phyloP scores from a whole-genome alignment of 495 filamentous ascomycete species.

The Neurospora sp. region DNA sequence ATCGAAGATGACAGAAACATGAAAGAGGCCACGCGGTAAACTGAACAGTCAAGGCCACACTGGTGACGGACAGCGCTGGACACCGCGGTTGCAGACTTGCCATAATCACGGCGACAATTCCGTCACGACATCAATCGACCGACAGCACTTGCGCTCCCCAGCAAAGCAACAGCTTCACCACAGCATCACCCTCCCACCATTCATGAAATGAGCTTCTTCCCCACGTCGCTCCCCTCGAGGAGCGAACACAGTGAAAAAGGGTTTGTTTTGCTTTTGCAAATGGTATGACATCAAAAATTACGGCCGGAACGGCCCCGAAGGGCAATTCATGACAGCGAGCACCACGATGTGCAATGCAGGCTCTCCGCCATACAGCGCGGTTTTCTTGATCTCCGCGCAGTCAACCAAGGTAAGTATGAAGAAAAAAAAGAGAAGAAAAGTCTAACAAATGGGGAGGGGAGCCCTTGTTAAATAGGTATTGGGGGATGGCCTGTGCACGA shows the following conservation, averaged over 20 bases:
- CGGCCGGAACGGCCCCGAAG: conserved; percentile 18
- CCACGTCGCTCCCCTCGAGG: neutral
- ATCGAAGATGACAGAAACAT: too few relatives aligned
- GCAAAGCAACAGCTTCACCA: too few relatives aligned
- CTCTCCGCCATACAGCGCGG: conserved; percentile 11
- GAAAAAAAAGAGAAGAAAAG: conserved; percentile 13
- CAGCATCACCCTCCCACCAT: too few relatives aligned
- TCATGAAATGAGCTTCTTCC: too few relatives aligned
- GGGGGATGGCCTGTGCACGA: conserved; percentile 5
- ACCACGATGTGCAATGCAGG: conserved; percentile 19
- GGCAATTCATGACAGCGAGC: conserved; percentile 14
- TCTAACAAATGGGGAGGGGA: conserved; percentile 1
- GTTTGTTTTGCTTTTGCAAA: neutral
- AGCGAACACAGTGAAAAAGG: conserved; percentile 11
- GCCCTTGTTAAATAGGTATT: neutral
- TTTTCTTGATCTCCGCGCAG: conserved; percentile 11
- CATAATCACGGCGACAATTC: neutral
- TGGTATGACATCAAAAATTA: conserved; percentile 16
- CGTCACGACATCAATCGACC: neutral
- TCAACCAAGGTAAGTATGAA: conserved; percentile 21
- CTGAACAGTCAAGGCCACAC: too few relatives aligned
- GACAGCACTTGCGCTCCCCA: neutral
- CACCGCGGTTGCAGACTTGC: neutral
- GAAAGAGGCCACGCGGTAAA: too few relatives aligned
- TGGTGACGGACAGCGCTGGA: too few relatives aligned